Percentiles rank a stretch among this genome's conserved stretches.
Evolutionary conservation across 2,329 filamentous ascomycete species (phyloP).

Genomic region (Diaporthe capsici): DNA sequence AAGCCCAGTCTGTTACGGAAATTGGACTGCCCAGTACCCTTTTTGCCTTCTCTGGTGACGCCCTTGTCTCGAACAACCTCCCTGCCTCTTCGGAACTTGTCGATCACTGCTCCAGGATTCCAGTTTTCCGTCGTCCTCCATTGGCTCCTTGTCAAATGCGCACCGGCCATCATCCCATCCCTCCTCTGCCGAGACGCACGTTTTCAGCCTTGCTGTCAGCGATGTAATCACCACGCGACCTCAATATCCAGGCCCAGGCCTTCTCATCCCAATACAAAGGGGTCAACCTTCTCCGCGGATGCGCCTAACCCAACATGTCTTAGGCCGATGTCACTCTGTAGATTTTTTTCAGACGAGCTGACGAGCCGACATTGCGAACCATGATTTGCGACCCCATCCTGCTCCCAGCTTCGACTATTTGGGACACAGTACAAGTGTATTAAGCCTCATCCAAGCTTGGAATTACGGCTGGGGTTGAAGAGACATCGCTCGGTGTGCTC

Average conservation of each 20-base stretch:
- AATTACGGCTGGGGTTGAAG: not conserved
- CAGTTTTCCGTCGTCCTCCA: conserved; percentile 14
- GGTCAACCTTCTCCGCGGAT: not conserved
- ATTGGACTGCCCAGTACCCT: conserved; percentile 13
- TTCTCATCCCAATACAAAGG: not conserved
- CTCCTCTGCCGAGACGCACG: conserved; percentile 24
- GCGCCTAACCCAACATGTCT: not conserved
- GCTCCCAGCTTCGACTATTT: not conserved
- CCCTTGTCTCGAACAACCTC: conserved; percentile 32
- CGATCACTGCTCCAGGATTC: conserved; percentile 38
- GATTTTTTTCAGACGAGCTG: not conserved
- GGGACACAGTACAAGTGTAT: not conserved
- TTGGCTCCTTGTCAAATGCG: conserved; percentile 19
- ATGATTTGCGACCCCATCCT: conserved; percentile 6
- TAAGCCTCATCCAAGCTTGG: conserved; percentile 1
- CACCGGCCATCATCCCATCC: conserved; percentile 30
- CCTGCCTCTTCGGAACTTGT: conserved; percentile 35
- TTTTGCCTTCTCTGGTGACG: conserved; percentile 10
- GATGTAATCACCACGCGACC: conserved; percentile 27
- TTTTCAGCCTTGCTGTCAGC: conserved; percentile 33
- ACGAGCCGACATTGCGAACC: conserved; percentile 6
- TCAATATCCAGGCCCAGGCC: conserved; percentile 10
- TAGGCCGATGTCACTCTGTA: not conserved
- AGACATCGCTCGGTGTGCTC: not conserved
- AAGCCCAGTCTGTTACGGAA: conserved; percentile 40